Evolutionary conservation across 805 yeast genomes (phyloP).

Genomic region (Metschnikowia aberdeeniae): DNA sequence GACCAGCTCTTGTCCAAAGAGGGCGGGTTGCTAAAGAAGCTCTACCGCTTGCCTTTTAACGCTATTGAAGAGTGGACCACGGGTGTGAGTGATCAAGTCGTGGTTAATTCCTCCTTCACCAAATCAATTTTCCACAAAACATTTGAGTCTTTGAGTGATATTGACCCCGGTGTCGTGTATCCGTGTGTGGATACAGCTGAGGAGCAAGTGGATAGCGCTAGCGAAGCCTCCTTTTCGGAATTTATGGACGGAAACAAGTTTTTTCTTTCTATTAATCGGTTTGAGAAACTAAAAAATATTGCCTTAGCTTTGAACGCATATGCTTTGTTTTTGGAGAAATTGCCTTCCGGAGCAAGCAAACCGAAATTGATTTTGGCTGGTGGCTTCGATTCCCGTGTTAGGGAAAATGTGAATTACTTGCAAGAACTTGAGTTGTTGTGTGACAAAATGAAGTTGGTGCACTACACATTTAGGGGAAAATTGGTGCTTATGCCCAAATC

Average conservation of each 20-base stretch:
- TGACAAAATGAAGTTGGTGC: conserved; percentile 40
- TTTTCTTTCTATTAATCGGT: conserved; percentile 80
- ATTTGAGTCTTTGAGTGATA: conserved; percentile 40
- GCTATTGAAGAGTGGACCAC: conserved; percentile 79
- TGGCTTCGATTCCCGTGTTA: conserved; percentile 77
- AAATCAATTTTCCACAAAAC: conserved; percentile 61
- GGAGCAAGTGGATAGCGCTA: conserved; percentile 16
- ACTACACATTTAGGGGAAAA: conserved; percentile 42
- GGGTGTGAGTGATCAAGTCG: conserved; percentile 67
- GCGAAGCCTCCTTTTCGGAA: conserved; percentile 28
- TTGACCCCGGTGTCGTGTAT: conserved; percentile 57
- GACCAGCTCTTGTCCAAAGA: conserved; percentile 74
- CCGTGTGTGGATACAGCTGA: conserved; percentile 66
- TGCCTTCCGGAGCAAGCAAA: conserved; percentile 26
- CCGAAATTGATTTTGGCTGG: conserved; percentile 75
- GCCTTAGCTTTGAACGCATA: conserved; percentile 72
- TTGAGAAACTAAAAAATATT: conserved; percentile 81
- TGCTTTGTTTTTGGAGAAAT: conserved; percentile 35
- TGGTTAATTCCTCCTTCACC: conserved; percentile 88
- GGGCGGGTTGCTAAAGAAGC: conserved; percentile 46
- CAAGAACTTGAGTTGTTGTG: conserved; percentile 53
- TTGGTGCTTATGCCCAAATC: conserved; percentile 31
- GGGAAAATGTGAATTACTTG: conserved; percentile 73
- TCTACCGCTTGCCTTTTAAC: conserved; percentile 84
- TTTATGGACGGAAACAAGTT: conserved; percentile 37